These are phyloP conservation scores for Trametes versicolor DNA, from an alignment of 1,284 basidiomycete species.

Conservation along the genomic window DNA sequence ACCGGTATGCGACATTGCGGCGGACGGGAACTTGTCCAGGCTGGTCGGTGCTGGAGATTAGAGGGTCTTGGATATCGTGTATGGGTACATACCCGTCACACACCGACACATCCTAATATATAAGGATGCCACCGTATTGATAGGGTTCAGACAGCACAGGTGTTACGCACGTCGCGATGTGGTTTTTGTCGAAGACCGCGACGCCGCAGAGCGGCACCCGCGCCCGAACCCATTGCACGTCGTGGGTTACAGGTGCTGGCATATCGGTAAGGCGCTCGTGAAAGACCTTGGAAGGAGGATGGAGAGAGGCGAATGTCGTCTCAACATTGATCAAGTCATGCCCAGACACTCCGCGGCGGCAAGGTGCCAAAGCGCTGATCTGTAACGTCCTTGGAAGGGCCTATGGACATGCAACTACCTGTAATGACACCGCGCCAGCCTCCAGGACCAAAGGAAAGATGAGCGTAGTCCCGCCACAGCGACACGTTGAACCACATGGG, in stretches of 20 bases:
- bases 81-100: not conserved
- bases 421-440: not conserved
- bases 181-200: not conserved
- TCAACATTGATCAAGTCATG: no score
- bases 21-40: not conserved
- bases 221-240: conserved; percentile 4
- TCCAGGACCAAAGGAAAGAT: not conserved
- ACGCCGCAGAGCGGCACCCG: not conserved
- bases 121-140: not conserved
- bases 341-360: no score
- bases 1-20: conserved; percentile 6
- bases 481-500: conserved; percentile 19
- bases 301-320: no score
- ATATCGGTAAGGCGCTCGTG: no score
- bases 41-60: not conserved
- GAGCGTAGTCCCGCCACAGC: conserved; percentile 2
- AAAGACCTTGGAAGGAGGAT: no score
- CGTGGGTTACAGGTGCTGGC: not conserved
- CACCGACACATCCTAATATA: not conserved
- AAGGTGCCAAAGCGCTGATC: no score
- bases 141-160: not conserved
- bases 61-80: not conserved
- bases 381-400: no score
- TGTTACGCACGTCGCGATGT: conserved; percentile 2
- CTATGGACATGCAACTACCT: no score